Evolutionary conservation across 768 basidiomycete genomes (phyloP).

Genomic region (Xerocomellus chrysenteron): DNA sequence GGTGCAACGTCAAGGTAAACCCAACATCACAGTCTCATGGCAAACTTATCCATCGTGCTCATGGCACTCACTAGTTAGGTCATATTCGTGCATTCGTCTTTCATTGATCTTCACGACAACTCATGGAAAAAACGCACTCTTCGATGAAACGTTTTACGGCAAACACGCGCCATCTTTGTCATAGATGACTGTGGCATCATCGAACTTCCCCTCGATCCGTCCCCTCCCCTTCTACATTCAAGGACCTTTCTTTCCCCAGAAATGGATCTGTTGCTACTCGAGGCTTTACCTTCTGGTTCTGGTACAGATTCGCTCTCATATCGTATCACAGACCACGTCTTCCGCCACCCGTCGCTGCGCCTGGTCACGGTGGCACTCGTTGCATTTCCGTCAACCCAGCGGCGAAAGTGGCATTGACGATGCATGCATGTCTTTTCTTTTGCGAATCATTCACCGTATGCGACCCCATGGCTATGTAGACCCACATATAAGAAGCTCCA

Average conservation of each 20-base stretch:
- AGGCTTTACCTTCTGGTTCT: neutral
- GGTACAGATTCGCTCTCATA: slow-evolving; percentile 10
- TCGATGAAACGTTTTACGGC: slow-evolving; percentile 5
- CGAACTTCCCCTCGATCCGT: neutral
- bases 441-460: neutral
- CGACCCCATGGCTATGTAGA: slow-evolving; percentile 11
- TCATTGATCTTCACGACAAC: slow-evolving; percentile 14
- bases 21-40: neutral
- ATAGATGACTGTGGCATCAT: neutral
- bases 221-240: neutral
- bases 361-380: slow-evolving; percentile 3
- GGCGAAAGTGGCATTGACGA: slow-evolving; percentile 3
- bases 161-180: slow-evolving; percentile 14
- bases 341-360: slow-evolving; percentile 5
- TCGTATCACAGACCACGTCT: neutral
- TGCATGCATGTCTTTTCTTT: neutral
- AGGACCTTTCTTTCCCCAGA: neutral
- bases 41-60: neutral
- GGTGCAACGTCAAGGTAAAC: neutral
- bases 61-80: neutral
- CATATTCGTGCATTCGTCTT: neutral
- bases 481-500: slow-evolving; percentile 17
- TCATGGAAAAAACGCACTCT: slow-evolving; percentile 22
- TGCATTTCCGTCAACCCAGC: slow-evolving; percentile 22
- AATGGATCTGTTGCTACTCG: neutral